Evolutionary conservation across 176 grass and related monocot species (phyloP).

Genomic region (Ananas comosus): DNA sequence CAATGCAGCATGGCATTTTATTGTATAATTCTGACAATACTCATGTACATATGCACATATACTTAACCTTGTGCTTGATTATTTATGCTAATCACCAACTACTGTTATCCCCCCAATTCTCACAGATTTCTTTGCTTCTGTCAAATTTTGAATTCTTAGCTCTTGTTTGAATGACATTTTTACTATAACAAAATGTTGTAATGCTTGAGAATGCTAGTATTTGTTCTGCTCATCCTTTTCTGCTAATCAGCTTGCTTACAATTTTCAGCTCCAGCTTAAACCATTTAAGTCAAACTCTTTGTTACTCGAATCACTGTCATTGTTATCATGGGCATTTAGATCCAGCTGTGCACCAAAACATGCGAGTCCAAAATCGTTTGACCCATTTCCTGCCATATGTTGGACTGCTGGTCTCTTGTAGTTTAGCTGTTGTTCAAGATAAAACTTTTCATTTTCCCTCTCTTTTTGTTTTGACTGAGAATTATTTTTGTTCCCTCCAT

Average conservation of each 20-base stretch:
- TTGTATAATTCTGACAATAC: neutral
- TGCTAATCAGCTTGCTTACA: constrained; percentile 10
- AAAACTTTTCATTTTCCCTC: constrained; percentile 28
- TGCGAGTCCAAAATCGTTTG: constrained; percentile 32
- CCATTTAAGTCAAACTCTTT: constrained; percentile 89
- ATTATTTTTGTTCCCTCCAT: constrained; percentile 35
- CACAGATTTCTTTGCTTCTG: too few relatives aligned
- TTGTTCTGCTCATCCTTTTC: neutral
- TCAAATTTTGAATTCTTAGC: too few relatives aligned
- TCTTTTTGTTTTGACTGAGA: constrained; percentile 34
- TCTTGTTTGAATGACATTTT: too few relatives aligned
- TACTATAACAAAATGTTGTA: neutral
- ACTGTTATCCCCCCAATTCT: neutral
- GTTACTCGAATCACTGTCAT: constrained; percentile 45
- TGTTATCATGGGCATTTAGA: constrained; percentile 60
- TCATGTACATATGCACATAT: neutral
- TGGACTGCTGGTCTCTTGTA: constrained; percentile 25
- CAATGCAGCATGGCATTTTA: neutral
- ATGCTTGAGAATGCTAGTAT: neutral
- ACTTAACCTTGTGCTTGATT: neutral
- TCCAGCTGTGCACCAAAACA: constrained; percentile 48
- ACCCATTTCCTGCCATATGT: constrained; percentile 25
- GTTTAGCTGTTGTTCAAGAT: constrained; percentile 34
- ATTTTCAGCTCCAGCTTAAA: constrained; percentile 77
- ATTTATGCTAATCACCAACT: constrained; percentile 3